A percentile compares a stretch with the other conserved stretches of the same genome.
These are phyloP conservation scores for Serpula lacrymans DNA, from an alignment of 768 basidiomycete genomes.

Conservation along the genomic window DNA sequence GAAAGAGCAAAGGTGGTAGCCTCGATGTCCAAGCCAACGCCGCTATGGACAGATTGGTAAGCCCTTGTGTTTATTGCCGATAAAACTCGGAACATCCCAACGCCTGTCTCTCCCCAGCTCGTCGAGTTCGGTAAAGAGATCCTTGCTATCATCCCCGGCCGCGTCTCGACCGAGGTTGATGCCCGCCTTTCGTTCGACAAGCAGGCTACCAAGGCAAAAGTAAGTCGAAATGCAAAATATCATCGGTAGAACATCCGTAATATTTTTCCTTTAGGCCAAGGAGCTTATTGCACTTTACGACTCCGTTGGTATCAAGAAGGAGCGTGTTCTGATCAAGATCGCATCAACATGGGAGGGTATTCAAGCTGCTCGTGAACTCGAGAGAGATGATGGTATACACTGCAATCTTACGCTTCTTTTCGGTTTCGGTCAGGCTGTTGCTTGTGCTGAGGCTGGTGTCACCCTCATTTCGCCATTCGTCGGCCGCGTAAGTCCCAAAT, in stretches of 20 bases:
- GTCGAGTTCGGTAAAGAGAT: conserved; percentile 98
- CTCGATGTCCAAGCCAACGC: conserved; percentile 71
- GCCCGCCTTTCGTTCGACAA: conserved; percentile 97
- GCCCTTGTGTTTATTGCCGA: conserved; percentile 24
- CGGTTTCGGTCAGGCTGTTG: conserved; percentile 98
- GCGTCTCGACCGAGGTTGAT: conserved; percentile 99
- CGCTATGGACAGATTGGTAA: conserved; percentile 86
- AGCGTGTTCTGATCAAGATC: conserved; percentile 98
- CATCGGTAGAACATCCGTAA: no score
- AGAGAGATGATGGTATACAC: conserved; percentile 90
- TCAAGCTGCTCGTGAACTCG: conserved; percentile 96
- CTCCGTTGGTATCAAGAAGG: conserved; percentile 88
- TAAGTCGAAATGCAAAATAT: conserved; percentile 15
- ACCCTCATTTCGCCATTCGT: conserved; percentile 99
- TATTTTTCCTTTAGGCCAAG: conserved; percentile 56
- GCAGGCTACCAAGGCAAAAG: conserved; percentile 87
- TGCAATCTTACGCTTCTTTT: conserved; percentile 99
- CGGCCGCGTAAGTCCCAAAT: conserved; percentile 77
- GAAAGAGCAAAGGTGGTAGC: conserved; percentile 77
- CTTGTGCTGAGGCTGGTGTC: conserved; percentile 96
- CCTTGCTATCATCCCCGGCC: conserved; percentile 91
- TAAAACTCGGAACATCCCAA: conserved; percentile 10
- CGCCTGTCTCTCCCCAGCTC: conserved; percentile 48
- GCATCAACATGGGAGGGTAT: conserved; percentile 99
- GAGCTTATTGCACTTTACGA: conserved; percentile 93